Percentiles rank a stretch among this genome's conserved stretches.
phyloP scores from a whole-genome alignment of 345 rosid genomes.

The Aquilaria sinensis region DNA sequence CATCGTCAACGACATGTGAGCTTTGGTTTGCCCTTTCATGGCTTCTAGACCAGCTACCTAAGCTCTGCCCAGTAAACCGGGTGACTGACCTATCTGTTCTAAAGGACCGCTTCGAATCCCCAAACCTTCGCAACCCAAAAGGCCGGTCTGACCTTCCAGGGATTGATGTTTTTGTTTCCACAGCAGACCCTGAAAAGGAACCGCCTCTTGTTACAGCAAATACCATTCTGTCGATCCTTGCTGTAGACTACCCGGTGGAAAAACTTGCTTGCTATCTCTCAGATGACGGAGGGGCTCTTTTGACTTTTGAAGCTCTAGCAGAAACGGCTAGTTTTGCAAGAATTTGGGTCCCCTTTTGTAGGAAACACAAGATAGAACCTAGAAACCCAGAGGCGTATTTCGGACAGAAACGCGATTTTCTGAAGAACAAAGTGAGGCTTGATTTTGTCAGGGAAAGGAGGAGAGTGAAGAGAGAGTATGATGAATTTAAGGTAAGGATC shows the following conservation, averaged over 20 bases:
- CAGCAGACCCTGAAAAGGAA: slow-evolving; percentile 80
- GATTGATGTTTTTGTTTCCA: slow-evolving; percentile 70
- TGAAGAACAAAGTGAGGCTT: slow-evolving; percentile 64
- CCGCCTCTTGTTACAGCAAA: slow-evolving; percentile 81
- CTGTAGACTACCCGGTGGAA: slow-evolving; percentile 77
- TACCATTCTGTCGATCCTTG: slow-evolving; percentile 65
- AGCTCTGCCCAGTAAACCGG: slow-evolving; percentile 78
- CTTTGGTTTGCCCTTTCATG: slow-evolving; percentile 82
- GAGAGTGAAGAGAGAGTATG: slow-evolving; percentile 78
- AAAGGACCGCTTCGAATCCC: slow-evolving; percentile 59
- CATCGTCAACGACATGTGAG: slow-evolving; percentile 67
- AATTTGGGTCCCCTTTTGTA: slow-evolving; percentile 76
- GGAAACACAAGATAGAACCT: slow-evolving; percentile 65
- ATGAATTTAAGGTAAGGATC: slow-evolving; percentile 77
- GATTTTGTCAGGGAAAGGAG: slow-evolving; percentile 81
- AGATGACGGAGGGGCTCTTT: slow-evolving; percentile 69
- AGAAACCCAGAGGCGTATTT: slow-evolving; percentile 78
- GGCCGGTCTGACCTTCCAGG: slow-evolving; percentile 80
- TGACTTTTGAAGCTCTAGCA: slow-evolving; percentile 74
- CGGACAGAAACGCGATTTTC: slow-evolving; percentile 63
- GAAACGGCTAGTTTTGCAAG: slow-evolving; percentile 75
- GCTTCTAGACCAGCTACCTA: slow-evolving; percentile 73
- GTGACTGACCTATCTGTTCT: slow-evolving; percentile 59
- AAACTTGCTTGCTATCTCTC: slow-evolving; percentile 75
- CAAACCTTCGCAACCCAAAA: slow-evolving; percentile 68